Evolutionary conservation across 352 stramenopile species (phyloP).

Genomic region (Blastocystis sp.): DNA sequence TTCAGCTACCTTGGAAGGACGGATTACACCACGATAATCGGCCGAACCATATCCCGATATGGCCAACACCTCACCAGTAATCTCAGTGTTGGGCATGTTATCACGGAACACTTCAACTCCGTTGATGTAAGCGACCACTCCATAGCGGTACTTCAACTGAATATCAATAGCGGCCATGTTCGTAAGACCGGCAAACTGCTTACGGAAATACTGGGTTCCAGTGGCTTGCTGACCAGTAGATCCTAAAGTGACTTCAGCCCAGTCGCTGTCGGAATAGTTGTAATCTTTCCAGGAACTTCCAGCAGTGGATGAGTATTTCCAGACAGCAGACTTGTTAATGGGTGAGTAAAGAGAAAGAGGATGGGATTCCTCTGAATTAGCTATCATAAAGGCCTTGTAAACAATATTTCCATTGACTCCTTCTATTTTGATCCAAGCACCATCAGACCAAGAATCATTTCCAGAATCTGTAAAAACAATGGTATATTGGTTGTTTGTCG

Average conservation of each 20-base stretch:
- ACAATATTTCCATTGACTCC: not conserved
- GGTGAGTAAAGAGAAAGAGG: not conserved
- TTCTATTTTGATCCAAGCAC: not conserved
- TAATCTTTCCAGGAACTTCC: not conserved
- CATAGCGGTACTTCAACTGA: not conserved
- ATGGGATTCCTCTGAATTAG: not conserved
- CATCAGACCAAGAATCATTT: not conserved
- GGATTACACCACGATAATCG: constrained; percentile 16
- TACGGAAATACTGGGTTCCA: constrained; percentile 57
- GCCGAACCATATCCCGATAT: not conserved
- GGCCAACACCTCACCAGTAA: not conserved
- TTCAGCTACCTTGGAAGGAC: not conserved
- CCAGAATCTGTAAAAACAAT: not conserved
- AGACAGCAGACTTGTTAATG: not conserved
- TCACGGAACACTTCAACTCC: constrained; percentile 35
- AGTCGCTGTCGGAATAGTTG: not conserved
- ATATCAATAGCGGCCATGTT: constrained; percentile 24
- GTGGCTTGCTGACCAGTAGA: not conserved
- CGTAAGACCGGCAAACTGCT: not conserved
- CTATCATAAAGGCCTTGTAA: constrained; percentile 5
- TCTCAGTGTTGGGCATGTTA: constrained; percentile 19
- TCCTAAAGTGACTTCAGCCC: not conserved
- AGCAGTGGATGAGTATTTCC: not conserved
- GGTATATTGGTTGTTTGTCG: constrained; percentile 14
- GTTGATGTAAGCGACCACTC: constrained; percentile 60